Base-by-base conservation (phyloP, 2,329 filamentous ascomycete genomes). In the Sporothrix protearum region DNA sequence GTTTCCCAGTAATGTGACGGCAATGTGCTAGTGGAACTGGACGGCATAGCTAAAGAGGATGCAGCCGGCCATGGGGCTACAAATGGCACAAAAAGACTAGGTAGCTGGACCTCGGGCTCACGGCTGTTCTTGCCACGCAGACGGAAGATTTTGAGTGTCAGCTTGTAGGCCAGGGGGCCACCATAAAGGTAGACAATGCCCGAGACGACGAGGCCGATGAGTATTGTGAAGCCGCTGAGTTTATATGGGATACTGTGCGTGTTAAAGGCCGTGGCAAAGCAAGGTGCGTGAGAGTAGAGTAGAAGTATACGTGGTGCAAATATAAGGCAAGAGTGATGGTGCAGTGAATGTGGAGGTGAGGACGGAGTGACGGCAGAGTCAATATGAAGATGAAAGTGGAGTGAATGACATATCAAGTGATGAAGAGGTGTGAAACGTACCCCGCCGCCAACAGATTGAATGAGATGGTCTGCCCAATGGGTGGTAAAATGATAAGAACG, bases 101-200 rank as follows among this genome's bases (percentile, higher is more conserved):
- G 75, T 9, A 80, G 77, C 59, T 79, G 77, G 64, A 77, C 76
- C 73, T 80, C 79, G 6, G 79, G 76, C 73, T 80, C 77, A 16
- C 79, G 77, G 1, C 42, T 51, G 28, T 16, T 51, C 8, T 71
- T 69, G 30, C 73, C 73, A 28, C 72, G 69, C 7, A 51, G 3
- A 8, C 71, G 71, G 0, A 71, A 72, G 51, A 73, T 71, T 16
- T 53, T 53, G 30, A 73, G 69, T 0, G 71, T 67, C 19, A 72
- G 69, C 51, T 72, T 73, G 66, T 73, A 71, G 45, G 66, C 71
- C 0, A 73, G 14, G 6, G 70, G 28, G 2, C 73, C 73, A 1
- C 73, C 73, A 42, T 72, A 68, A 19, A 73, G 39, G 51, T 72
- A 73, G 10, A 73, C 59, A 2, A 71, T 39, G 8, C 45, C 36